A percentile compares a stretch with the other conserved stretches of the same genome.
phyloP scores from a whole-genome alignment of 371 early-diverging fungal genomes.

The Gilbertella persicaria region DNA sequence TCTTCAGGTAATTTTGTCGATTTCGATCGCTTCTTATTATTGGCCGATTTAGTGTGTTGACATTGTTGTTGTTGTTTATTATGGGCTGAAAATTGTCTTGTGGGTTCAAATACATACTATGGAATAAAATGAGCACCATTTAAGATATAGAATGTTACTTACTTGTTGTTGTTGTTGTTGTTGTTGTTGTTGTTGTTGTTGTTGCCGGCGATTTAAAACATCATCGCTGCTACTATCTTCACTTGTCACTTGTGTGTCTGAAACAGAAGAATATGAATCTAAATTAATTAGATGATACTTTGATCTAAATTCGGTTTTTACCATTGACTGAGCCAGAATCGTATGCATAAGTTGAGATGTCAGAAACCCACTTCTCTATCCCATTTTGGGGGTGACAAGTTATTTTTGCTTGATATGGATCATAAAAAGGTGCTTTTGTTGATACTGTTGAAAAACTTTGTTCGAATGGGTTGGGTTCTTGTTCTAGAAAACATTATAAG shows the following conservation, averaged over 20 bases:
- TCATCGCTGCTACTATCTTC: conserved; percentile 9
- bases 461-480: conserved; percentile 88
- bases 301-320: too few species aligned
- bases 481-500: too few species aligned
- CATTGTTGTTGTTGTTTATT: not conserved
- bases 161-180: too few species aligned
- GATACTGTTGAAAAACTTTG: conserved; percentile 67
- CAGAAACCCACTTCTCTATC: conserved; percentile 8
- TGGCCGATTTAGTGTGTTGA: not conserved
- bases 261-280: conserved; percentile 15
- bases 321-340: not conserved
- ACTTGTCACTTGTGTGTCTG: conserved; percentile 2
- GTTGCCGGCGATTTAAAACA: too few species aligned
- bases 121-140: not conserved
- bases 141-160: too few species aligned
- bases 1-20: conserved; percentile 22
- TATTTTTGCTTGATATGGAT: not conserved
- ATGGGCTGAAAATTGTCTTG: not conserved
- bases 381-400: not conserved
- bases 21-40: conserved; percentile 8
- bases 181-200: too few species aligned
- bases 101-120: not conserved
- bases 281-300: conserved; percentile 1
- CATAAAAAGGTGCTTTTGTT: not conserved
- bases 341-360: conserved; percentile 5